Base-by-base conservation (phyloP, 306 rosid species). In the Chamaecrista fasciculata region DNA sequence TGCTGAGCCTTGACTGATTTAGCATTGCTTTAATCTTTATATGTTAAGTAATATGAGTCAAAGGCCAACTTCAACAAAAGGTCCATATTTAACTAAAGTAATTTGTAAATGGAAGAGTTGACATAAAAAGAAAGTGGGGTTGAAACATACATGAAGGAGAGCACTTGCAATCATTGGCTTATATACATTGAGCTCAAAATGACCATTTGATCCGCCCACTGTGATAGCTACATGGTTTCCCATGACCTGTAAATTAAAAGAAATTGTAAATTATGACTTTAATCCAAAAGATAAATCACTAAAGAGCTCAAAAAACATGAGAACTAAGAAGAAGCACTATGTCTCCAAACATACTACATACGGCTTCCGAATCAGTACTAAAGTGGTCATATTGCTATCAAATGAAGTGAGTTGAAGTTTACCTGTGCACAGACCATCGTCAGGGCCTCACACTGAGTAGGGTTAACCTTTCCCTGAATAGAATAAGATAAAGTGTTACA, bases 351-450 rank as follows among this genome's bases (percentile, higher is more conserved):
- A 48, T 49, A 6, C 12, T 65, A 66, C 29, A 47, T 70, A 48
- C 75, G 12, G n/a, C 53, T 53, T 6, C 44, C 70, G 16, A 69
- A 64, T 12, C 53, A 63, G 52, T 57, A 28, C 40, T 66, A 20
- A 43, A 51, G 47, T 28, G 49, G 47, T 64, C 63, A 56, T 29
- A 50, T 65, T 57, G 66, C 46, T 16, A 76, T 64, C 39, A 69
- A 70, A 60, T 31, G 29, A 62, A 31, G 62, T n/a, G 37, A 47
- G 10, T 34, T 15, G 42, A 68, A 71, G 66, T 49, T 69, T 83
- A 95, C 99, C 95, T 89, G 99, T 50, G 99, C 99, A 81, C 99
- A 95, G 75, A 95, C 97, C 97, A 95, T 95, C 8, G 99, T 95
- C 81, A 95, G 71, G 80, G 99, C 99, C 87, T 95, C 99, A 64